Evolutionary conservation across 257 asterid genomes (phyloP), one percentile per base, ranked within the genome.

Genomic region (Rubia yunnanensis): DNA sequence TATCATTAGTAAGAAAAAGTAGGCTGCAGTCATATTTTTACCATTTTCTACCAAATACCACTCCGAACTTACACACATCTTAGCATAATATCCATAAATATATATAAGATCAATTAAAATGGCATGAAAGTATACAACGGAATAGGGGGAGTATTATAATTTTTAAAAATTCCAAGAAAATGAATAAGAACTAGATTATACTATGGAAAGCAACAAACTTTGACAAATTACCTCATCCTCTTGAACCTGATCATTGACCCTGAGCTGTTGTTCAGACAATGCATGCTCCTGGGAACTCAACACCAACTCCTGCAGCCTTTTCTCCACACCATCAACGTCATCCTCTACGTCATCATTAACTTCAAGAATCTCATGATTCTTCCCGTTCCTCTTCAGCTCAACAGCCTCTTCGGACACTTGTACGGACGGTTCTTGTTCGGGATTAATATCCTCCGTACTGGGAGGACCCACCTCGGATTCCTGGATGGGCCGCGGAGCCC

Each of bases 151-250:
- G n/a, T n/a, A n/a, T n/a, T n/a, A n/a, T n/a, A n/a, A n/a, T n/a
- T n/a, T n/a, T n/a, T n/a, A 44, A 41, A n/a, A n/a, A n/a, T n/a
- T n/a, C n/a, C n/a, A n/a, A n/a, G n/a, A n/a, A n/a, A n/a, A n/a
- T n/a, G n/a, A n/a, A n/a, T n/a, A 24, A n/a, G n/a, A n/a, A n/a
- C n/a, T n/a, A n/a, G n/a, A n/a, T n/a, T n/a, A n/a, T n/a, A n/a
- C n/a, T n/a, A n/a, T n/a, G n/a, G n/a, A n/a, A 15, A 67, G 57
- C 59, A 46, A 71, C 30, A 14, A 63, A 67, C 23, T 18, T 34
- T 32, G 53, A 58, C 44, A 52, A 46, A 46, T 36, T 77, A 91
- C 95, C 96, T 89, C 98, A 69, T 92, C 96, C 74, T 84, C 89
- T 63, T 89, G 96, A 32, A 79, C 80, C 77, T 89, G 96, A 68